Evolutionary conservation across 1,139 yeast genomes (phyloP), one percentile per base, ranked within the genome.

Genomic region (Kodamaea plutei): DNA sequence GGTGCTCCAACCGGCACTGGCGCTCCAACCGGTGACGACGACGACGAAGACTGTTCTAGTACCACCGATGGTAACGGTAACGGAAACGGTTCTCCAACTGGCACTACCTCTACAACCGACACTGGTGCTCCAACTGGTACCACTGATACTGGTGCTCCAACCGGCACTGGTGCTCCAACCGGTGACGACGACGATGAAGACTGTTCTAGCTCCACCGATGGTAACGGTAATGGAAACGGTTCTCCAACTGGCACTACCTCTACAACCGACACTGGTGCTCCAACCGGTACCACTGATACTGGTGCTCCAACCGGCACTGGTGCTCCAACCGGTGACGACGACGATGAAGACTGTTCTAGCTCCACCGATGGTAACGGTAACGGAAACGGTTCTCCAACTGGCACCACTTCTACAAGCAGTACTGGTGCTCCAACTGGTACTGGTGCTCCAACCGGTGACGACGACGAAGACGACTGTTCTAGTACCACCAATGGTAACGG

Each of bases 391-490:
- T 11, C n/a, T 8, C 13, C 23, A 9, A 21, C 23, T 10, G 8
- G 8, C 12, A 12, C 23, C 23, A n/a, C 24, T 10, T 17, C 24
- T 11, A 16, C 26, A 8, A 7, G 10, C 6, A 20, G 10, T 20
- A 10, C 8, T 20, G 23, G 12, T 20, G 7, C 18, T 9, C 23
- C 23, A 20, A 8, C 23, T 10, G 14, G 8, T 8, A 12, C 23
- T 8, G 13, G 13, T n/a, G 7, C 23, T 21, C 23, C 9, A 21
- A 10, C 13, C 6, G 23, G 14, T 21, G 23, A 21, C 6, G 23
- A 21, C 23, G 23, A 21, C 14, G 35, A 31, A 5, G 31, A 28
- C 6, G 31, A 31, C 29, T 28, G 31, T 23, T 9, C 20, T 7
- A 17, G 8, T 17, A 9, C 20, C 10, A 11, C 26, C 11, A 13